Evolutionary conservation across 306 rosid species (phyloP), one percentile per base, ranked within the genome.

Genomic region (Corylus avellana): DNA sequence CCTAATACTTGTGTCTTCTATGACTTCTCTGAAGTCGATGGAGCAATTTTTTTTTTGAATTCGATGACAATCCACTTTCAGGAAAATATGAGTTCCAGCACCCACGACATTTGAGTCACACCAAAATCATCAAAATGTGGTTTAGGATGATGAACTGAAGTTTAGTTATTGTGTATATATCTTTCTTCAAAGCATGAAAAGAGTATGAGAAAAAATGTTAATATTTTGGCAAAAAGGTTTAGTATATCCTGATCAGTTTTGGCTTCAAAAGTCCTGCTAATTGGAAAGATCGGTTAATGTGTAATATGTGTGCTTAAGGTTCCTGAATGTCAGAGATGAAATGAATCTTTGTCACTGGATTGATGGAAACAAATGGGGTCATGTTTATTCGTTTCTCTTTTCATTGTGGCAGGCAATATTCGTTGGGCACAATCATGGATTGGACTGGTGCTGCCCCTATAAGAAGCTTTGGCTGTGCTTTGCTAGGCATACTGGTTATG

Each of bases 391-490:
- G 61, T 58, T 78, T 90, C 56, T 35, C 32, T 55, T 75, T 74
- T 75, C 78, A 61, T 64, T 77, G 76, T 69, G 17, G 81, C 86
- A 93, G 98, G 97, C 93, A 76, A 82, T 91, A 79, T 93, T 93
- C 84, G 98, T 89, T 42, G 97, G 97, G 76, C 98, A 91, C 85
- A 88, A 91, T 87, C 98, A 93, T 77, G 98, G 98, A 59, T 85
- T 93, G 79, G 97, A 91, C 46, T 93, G 97, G 97, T 91, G 98
- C 76, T 93, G 98, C 81, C 98, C 94, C 49, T 79, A 79, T 75
- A 44, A 84, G 73, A 82, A 81, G 27, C 86, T 91, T 20, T 93
- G 93, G 94, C 82, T 93, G 54, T 91, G 98, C 81, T 91, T 86
- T 76, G 98, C 93, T 12, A 82, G 97, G 72, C 98, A 90, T 69